phyloP scores from a whole-genome alignment of 768 basidiomycete species.

The Rhodotorula paludigena region DNA sequence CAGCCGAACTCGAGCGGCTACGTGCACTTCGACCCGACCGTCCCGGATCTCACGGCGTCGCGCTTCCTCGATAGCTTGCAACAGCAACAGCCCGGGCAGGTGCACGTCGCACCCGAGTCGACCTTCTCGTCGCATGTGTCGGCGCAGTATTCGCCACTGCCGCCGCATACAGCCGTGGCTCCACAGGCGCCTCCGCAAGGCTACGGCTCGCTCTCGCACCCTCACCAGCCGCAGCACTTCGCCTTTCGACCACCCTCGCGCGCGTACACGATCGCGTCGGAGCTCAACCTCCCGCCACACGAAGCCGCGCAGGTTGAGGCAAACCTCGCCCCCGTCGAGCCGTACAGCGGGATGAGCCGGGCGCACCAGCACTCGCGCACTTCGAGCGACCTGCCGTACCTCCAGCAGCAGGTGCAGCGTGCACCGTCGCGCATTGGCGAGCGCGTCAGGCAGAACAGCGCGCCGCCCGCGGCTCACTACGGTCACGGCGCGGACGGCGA shows the following conservation, averaged over 20 bases:
- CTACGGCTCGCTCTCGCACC: background rate
- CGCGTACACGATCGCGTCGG: background rate
- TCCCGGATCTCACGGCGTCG: slow-evolving; percentile 28
- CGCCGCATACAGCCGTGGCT: background rate
- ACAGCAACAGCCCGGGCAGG: slow-evolving; percentile 6
- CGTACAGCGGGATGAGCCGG: slow-evolving; percentile 4
- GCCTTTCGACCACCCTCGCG: background rate
- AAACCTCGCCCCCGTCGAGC: background rate
- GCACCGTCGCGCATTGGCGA: too few relatives aligned
- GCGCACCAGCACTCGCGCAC: slow-evolving; percentile 6
- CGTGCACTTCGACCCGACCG: slow-evolving; percentile 29
- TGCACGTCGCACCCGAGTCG: background rate
- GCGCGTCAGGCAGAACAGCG: background rate
- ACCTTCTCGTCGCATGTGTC: background rate
- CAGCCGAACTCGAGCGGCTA: background rate
- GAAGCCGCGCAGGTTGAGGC: background rate
- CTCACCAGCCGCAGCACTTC: background rate
- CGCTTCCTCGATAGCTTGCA: slow-evolving; percentile 22
- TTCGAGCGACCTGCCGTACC: background rate
- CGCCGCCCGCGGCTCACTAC: too few relatives aligned
- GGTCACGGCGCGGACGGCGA: too few relatives aligned
- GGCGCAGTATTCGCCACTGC: background rate
- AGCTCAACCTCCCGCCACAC: background rate
- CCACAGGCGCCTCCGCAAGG: background rate
- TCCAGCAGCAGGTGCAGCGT: background rate